A percentile compares a stretch with the other conserved stretches of the same genome.
Evolutionary conservation across 768 basidiomycete genomes (phyloP).

Genomic region (Lactarius psammicola): DNA sequence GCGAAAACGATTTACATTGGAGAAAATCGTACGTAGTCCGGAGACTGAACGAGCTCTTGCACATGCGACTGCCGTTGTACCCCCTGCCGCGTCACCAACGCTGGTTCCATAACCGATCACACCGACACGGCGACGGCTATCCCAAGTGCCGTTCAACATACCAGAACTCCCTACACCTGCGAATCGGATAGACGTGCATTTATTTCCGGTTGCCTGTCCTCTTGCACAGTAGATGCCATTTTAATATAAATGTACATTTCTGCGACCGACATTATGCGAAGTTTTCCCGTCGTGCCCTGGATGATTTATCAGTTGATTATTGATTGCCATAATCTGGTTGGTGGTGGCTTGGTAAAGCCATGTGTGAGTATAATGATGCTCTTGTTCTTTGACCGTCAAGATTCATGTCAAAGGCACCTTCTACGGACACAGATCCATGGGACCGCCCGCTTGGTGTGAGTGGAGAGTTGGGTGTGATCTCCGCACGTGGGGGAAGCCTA

Average conservation of each 20-base stretch:
- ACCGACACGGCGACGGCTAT: not conserved
- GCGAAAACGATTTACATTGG: slow-evolving; percentile 70
- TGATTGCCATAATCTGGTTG: slow-evolving; percentile 3
- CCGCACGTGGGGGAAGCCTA: slow-evolving; percentile 5
- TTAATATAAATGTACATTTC: not conserved
- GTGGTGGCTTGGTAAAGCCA: slow-evolving; percentile 2
- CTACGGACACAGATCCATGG: slow-evolving; percentile 23
- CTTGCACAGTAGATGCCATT: not conserved
- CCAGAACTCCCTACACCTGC: not conserved
- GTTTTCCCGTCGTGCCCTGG: not conserved
- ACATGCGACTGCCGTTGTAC: slow-evolving; percentile 5
- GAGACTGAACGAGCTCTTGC: slow-evolving; percentile 44
- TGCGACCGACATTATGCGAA: not conserved
- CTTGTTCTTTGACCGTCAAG: slow-evolving; percentile 10
- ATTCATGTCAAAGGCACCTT: slow-evolving; percentile 15
- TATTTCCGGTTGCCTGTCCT: not conserved
- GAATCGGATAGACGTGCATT: not conserved
- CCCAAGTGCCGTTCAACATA: not conserved
- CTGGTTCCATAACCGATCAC: not conserved
- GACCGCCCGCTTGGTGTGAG: slow-evolving; percentile 24
- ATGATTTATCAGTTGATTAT: not conserved
- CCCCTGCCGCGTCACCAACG: not conserved
- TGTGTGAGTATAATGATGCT: not conserved
- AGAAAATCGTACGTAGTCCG: slow-evolving; percentile 66
- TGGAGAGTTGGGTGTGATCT: not conserved